Evolutionary conservation across 768 basidiomycete species (phyloP), one percentile per base, ranked within the genome.

Genomic region (Pisolithus microcarpus): DNA sequence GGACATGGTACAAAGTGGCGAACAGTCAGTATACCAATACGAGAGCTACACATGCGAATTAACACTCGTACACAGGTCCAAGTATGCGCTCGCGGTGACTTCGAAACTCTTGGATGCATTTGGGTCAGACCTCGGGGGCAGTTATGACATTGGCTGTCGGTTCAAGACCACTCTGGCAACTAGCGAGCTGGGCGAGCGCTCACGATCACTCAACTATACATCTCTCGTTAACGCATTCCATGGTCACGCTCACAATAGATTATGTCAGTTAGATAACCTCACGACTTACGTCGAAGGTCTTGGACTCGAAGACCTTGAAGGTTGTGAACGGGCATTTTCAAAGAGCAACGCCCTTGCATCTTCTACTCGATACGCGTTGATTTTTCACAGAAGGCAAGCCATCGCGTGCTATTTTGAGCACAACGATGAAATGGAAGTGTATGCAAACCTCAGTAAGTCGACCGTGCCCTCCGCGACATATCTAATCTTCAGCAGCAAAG

Each of bases 141-240:
- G 63, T 6, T 60, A 60, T 51, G 57, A 64, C 24, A 64, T 64
- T 7, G 55, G 61, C 0, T 62, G 63, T 28, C 18, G 45, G 1
- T 60, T 63, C 50, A 46, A 50, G n/a, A 46, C 52, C 1, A 62
- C 60, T 0, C 21, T 63, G 16, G 31, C 34, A 3, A 49, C 43
- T 1, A 60, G 58, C 46, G 26, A 45, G 5, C 49, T 61, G 15
- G 42, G 54, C 7, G 34, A 42, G 11, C 10, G 13, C 23, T 21
- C 40, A 42, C 19, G 21, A 5, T 10, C 21, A 5, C 40, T 42
- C 34, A 43, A 37, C 23, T 44, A 51, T 18, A 51, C 26, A 0
- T 58, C 30, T 9, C 50, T 57, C 4, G 52, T 63, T 16, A 44
- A 52, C 34, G 43, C 56, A 2, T 64, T 63, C 44, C 61, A 61